phyloP scores from a whole-genome alignment of 371 early-diverging fungal genomes.

The Mucor circinelloides region DNA sequence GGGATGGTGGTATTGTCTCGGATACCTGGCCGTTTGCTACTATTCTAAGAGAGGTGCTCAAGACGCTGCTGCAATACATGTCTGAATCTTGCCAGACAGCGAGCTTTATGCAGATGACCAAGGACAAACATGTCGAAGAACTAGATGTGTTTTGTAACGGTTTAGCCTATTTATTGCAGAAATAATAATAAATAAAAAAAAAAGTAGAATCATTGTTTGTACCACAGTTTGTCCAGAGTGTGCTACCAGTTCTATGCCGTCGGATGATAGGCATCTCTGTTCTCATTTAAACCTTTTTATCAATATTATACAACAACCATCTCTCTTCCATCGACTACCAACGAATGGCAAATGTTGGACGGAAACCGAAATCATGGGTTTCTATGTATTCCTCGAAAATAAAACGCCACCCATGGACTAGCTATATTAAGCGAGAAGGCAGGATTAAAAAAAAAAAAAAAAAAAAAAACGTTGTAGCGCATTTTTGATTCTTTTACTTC shows the following conservation, averaged over 20 bases:
- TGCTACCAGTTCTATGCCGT: background rate
- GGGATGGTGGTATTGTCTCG: constrained; percentile 26
- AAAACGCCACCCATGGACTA: background rate
- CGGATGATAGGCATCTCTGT: background rate
- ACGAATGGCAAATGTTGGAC: background rate
- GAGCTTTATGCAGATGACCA: constrained; percentile 24
- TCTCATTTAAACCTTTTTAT: too few species aligned
- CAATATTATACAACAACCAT: background rate
- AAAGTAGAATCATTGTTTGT: background rate
- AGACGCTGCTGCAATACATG: constrained; percentile 11
- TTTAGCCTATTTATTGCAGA: constrained; percentile 17
- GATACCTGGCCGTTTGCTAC: constrained; percentile 34
- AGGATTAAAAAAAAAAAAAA: background rate
- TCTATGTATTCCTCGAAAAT: background rate
- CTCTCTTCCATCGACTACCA: background rate
- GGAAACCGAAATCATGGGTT: background rate
- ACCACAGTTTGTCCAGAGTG: background rate
- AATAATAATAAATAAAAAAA: background rate
- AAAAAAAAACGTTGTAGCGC: background rate
- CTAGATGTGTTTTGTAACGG: constrained; percentile 32
- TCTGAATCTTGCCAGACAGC: constrained; percentile 10
- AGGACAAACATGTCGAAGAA: constrained; percentile 23
- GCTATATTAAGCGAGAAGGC: background rate
- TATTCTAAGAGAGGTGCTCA: constrained; percentile 14
- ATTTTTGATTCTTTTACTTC: constrained; percentile 5